A percentile compares a stretch with the other conserved stretches of the same genome.
Conservation (phyloP, 2,329 filamentous ascomycete species). For the Dactylellina haptotyla region DNA sequence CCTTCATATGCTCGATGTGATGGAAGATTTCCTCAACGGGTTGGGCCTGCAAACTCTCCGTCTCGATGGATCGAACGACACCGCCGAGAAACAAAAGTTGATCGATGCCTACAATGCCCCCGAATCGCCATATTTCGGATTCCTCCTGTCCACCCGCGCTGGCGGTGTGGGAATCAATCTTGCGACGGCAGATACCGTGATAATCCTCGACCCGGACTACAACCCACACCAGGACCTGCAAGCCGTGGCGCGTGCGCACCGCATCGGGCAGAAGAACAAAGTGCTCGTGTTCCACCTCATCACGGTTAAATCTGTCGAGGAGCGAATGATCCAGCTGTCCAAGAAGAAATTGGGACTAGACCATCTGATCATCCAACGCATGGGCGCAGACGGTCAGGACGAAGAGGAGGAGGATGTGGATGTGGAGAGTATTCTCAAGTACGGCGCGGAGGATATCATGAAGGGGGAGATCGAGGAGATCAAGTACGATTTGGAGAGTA, state of each 20-base stretch:
- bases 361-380: conserved; percentile 90
- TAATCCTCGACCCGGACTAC: conserved; percentile 96
- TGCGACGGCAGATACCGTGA: conserved; percentile 95
- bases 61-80: conserved; percentile 83
- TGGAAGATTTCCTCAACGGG: conserved; percentile 88
- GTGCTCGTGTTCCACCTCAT: conserved; percentile 95
- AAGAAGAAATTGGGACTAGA: conserved; percentile 96
- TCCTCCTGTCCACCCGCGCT: conserved; percentile 90
- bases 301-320: conserved; percentile 87
- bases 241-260: conserved; percentile 90
- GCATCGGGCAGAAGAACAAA: conserved; percentile 95
- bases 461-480: conserved; percentile 72
- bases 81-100: conserved; percentile 88
- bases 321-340: conserved; percentile 95
- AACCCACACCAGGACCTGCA: conserved; percentile 99
- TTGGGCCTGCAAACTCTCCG: conserved; percentile 78
- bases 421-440: conserved; percentile 84
- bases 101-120: conserved; percentile 94
- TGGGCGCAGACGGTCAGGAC: conserved; percentile 77
- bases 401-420: conserved; percentile 81
- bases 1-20: conserved; percentile 82
- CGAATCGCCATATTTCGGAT: conserved; percentile 83
- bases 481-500: conserved; percentile 79
- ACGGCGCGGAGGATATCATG: conserved; percentile 81
- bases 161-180: conserved; percentile 98